Evolutionary conservation across 345 rosid species (phyloP).

Genomic region (Boechera stricta): DNA sequence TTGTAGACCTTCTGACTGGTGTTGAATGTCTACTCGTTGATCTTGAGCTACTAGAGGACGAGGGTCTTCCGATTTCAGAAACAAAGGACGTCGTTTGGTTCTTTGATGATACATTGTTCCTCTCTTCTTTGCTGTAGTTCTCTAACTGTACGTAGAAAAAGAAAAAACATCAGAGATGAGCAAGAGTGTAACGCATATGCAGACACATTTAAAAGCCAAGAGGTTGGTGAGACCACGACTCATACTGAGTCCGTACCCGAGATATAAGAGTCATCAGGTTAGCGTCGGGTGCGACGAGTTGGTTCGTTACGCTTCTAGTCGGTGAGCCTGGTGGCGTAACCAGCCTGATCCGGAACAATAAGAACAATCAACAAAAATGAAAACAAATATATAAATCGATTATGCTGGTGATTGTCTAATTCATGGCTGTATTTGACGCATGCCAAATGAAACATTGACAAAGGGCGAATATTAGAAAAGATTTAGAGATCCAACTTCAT

Average conservation of each 20-base stretch:
- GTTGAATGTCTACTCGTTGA: conserved; percentile 56
- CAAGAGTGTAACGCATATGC: not conserved
- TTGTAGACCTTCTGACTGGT: conserved; percentile 50
- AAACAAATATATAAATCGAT: not conserved
- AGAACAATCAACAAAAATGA: not conserved
- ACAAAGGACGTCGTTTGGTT: conserved; percentile 34
- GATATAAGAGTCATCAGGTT: conserved; percentile 21
- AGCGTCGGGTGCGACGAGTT: conserved; percentile 8
- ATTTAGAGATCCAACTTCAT: too few relatives aligned
- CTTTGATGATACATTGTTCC: conserved; percentile 36
- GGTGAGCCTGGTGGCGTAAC: conserved; percentile 47
- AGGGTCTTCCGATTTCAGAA: conserved; percentile 54
- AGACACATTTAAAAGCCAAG: not conserved
- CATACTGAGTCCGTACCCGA: conserved; percentile 19
- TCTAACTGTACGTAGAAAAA: conserved; percentile 14
- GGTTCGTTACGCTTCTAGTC: conserved; percentile 1
- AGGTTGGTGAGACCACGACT: not conserved
- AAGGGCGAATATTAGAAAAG: too few relatives aligned
- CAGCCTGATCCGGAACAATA: conserved; percentile 19
- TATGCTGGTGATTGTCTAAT: not conserved
- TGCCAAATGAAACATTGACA: too few relatives aligned
- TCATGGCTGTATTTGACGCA: too few relatives aligned
- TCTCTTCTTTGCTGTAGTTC: conserved; percentile 24
- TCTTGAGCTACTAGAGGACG: conserved; percentile 61
- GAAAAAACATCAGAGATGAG: not conserved